Conservation (phyloP, 163 green algal species). For the Prototheca cutis region DNA sequence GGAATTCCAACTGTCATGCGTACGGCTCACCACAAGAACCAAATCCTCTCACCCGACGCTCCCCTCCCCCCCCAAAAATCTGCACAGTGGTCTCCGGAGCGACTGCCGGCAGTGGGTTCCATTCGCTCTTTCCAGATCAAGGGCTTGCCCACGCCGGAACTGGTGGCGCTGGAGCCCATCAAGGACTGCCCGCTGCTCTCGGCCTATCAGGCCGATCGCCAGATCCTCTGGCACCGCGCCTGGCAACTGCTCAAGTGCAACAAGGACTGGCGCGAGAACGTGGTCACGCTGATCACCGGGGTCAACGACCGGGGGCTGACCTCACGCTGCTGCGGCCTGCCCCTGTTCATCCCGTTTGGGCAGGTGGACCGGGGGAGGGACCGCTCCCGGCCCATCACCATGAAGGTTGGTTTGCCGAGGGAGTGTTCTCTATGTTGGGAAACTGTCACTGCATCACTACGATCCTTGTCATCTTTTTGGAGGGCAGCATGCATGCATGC, state of each 20-base stretch:
- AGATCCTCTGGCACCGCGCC: background rate
- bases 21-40: too few relatives aligned
- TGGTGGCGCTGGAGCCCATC: background rate
- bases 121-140: background rate
- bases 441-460: too few relatives aligned
- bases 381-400: too few relatives aligned
- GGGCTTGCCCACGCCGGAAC: background rate
- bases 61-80: too few relatives aligned
- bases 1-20: too few relatives aligned
- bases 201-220: background rate
- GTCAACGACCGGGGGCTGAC: conserved; percentile 43
- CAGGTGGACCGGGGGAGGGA: conserved; percentile 32
- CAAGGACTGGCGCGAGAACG: conserved; percentile 17
- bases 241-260: background rate
- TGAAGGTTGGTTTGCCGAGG: too few relatives aligned
- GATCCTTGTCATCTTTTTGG: too few relatives aligned
- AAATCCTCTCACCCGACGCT: too few relatives aligned
- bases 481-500: too few relatives aligned
- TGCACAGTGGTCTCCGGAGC: too few relatives aligned
- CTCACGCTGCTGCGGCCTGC: conserved; percentile 28
- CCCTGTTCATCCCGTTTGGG: conserved; percentile 46
- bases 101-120: background rate
- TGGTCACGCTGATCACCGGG: conserved; percentile 26
- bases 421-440: too few relatives aligned
- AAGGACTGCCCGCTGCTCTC: background rate